These are phyloP conservation scores for Ogataea sp. DNA, from an alignment of 805 yeast genomes.

Conservation along the genomic window DNA sequence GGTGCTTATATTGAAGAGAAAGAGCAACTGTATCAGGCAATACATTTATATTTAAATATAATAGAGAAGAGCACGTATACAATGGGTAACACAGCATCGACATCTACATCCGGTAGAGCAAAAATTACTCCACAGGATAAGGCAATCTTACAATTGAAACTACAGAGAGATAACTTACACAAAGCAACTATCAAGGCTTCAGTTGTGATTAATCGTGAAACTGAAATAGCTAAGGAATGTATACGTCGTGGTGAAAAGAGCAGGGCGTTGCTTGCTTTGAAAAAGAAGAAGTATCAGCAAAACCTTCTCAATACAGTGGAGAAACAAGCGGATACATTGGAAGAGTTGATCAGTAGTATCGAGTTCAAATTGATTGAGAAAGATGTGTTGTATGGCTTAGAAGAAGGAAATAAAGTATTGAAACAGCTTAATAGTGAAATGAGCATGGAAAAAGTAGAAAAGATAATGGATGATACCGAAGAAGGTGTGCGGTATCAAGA, in stretches of 20 bases:
- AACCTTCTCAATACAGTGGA: constrained; percentile 61
- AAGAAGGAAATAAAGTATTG: constrained; percentile 73
- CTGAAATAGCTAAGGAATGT: constrained; percentile 48
- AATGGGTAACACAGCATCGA: constrained; percentile 25
- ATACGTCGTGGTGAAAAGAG: constrained; percentile 44
- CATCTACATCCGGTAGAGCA: constrained; percentile 36
- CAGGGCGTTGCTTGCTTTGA: constrained; percentile 60
- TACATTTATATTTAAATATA: not conserved
- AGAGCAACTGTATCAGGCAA: too few species aligned
- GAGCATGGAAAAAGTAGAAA: constrained; percentile 71
- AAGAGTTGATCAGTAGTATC: constrained; percentile 67
- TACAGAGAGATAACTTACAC: constrained; percentile 78
- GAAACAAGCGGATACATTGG: constrained; percentile 72
- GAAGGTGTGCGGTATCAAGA: constrained; percentile 77
- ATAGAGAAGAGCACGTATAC: too few species aligned
- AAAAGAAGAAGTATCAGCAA: constrained; percentile 78
- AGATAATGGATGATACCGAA: constrained; percentile 73
- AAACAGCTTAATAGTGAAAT: constrained; percentile 72
- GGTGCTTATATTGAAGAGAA: too few species aligned
- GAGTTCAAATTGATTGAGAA: constrained; percentile 87
- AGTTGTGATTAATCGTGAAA: constrained; percentile 53
- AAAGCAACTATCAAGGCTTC: constrained; percentile 60
- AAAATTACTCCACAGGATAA: constrained; percentile 77
- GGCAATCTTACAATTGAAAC: constrained; percentile 79
- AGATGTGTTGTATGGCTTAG: constrained; percentile 73